phyloP scores from a whole-genome alignment of 129 eudicot species.

The Helianthus tuberosus region DNA sequence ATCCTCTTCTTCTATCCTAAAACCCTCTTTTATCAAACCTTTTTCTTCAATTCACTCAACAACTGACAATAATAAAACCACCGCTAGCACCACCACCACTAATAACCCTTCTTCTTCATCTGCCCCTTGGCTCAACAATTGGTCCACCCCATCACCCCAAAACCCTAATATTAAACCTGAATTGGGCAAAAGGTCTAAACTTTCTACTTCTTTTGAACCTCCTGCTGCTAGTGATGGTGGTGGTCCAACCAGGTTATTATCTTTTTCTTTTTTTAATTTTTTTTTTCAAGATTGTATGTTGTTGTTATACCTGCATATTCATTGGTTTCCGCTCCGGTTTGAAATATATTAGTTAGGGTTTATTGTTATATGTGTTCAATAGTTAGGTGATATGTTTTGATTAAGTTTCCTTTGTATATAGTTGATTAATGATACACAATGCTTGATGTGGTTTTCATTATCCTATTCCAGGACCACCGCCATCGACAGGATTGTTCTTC shows the following conservation, averaged over 20 bases:
- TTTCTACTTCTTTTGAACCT: slow-evolving; percentile 4
- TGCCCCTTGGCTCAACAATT: slow-evolving; percentile 69
- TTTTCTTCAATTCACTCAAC: slow-evolving; percentile 44
- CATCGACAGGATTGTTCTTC: slow-evolving; percentile 75
- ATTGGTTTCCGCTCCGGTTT: too few relatives aligned
- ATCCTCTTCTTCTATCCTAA: slow-evolving; percentile 25
- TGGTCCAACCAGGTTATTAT: neutral
- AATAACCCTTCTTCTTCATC: slow-evolving; percentile 39
- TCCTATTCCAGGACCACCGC: slow-evolving; percentile 48
- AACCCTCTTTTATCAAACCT: slow-evolving; percentile 43
- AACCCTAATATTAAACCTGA: slow-evolving; percentile 26
- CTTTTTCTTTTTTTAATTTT: too few relatives aligned
- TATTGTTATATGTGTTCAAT: too few relatives aligned
- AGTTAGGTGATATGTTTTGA: too few relatives aligned
- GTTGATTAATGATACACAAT: too few relatives aligned
- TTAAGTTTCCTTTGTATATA: too few relatives aligned
- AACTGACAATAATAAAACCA: slow-evolving; percentile 22
- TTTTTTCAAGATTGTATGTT: too few relatives aligned
- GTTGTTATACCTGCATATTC: too few relatives aligned
- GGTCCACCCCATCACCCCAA: slow-evolving; percentile 51
- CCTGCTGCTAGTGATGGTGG: neutral
- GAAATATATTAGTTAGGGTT: too few relatives aligned
- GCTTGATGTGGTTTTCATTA: too few relatives aligned
- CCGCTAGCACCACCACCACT: slow-evolving; percentile 4
- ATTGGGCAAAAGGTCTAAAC: slow-evolving; percentile 19